phyloP scores from a whole-genome alignment of 2,329 filamentous ascomycete genomes.

The Neophaeococcomyces aloes region DNA sequence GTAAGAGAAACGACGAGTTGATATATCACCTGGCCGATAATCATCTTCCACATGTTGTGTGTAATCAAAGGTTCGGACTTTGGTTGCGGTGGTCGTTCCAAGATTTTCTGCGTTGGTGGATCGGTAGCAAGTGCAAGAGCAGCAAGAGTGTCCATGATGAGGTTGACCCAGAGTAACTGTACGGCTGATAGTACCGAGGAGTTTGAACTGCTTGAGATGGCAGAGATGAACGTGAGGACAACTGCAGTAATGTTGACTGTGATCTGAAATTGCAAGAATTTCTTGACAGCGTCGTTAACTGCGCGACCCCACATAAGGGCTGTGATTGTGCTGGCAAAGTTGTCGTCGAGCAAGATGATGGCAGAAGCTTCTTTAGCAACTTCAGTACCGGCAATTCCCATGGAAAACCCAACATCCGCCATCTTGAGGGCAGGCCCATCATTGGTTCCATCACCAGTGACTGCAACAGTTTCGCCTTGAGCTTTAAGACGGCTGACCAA shows the following conservation, averaged over 20 bases:
- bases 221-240: slow-evolving; percentile 74
- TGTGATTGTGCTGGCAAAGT: slow-evolving; percentile 55
- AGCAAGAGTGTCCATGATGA: slow-evolving; percentile 95
- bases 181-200: slow-evolving; percentile 74
- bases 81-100: slow-evolving; percentile 67
- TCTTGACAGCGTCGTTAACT: slow-evolving; percentile 58
- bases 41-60: slow-evolving; percentile 98
- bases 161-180: slow-evolving; percentile 88
- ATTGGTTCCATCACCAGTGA: slow-evolving; percentile 57
- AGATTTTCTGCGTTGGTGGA: slow-evolving; percentile 69
- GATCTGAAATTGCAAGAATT: slow-evolving; percentile 55
- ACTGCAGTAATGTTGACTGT: slow-evolving; percentile 90
- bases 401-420: slow-evolving; percentile 58
- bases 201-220: slow-evolving; percentile 60
- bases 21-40: slow-evolving; percentile 81
- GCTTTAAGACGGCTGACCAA: slow-evolving; percentile 51
- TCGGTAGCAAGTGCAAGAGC: slow-evolving; percentile 82
- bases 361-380: slow-evolving; percentile 60
- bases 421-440: slow-evolving; percentile 56
- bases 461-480: slow-evolving; percentile 53
- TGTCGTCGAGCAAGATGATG: slow-evolving; percentile 57
- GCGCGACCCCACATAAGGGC: slow-evolving; percentile 59
- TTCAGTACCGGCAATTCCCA: slow-evolving; percentile 57
- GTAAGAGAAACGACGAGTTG: slow-evolving; percentile 71
- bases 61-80: slow-evolving; percentile 72